These are phyloP conservation scores for Thielaviopsis euricoi DNA, from an alignment of 2,329 filamentous ascomycete genomes.

Conservation along the genomic window DNA sequence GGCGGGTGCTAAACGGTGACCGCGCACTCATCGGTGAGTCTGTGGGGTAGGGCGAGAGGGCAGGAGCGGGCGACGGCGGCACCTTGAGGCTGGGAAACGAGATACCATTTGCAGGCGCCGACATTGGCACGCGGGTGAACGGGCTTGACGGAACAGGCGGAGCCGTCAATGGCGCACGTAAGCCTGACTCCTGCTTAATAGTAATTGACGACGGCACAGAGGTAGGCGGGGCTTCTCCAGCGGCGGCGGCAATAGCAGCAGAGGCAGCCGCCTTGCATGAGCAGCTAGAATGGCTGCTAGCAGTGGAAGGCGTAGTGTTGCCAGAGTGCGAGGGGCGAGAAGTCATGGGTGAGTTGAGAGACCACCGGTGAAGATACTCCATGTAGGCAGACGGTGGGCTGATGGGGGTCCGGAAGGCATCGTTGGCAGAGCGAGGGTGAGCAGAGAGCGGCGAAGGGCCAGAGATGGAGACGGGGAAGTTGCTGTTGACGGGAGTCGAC, in stretches of 20 bases:
- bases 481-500: constrained; percentile 44
- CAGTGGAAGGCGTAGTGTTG: constrained; percentile 29
- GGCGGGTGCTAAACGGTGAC: constrained; percentile 59
- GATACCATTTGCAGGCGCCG: constrained; percentile 42
- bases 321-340: constrained; percentile 32
- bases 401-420: constrained; percentile 72
- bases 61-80: constrained; percentile 57
- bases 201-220: constrained; percentile 25
- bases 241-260: constrained; percentile 14
- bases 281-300: constrained; percentile 36
- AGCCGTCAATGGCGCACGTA: constrained; percentile 20
- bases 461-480: constrained; percentile 45
- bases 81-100: constrained; percentile 55
- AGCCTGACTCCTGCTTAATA: constrained; percentile 18
- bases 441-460: constrained; percentile 50
- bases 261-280: constrained; percentile 35
- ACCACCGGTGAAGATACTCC: constrained; percentile 79
- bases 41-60: constrained; percentile 25
- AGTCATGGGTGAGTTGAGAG: constrained; percentile 51
- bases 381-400: constrained; percentile 80
- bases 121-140: constrained; percentile 39
- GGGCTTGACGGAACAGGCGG: constrained; percentile 29
- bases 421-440: constrained; percentile 24
- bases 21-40: constrained; percentile 58
- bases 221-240: background rate